These are phyloP conservation scores for Zelonia costaricensis DNA, from an alignment of 208 protist genomes.

Conservation along the genomic window DNA sequence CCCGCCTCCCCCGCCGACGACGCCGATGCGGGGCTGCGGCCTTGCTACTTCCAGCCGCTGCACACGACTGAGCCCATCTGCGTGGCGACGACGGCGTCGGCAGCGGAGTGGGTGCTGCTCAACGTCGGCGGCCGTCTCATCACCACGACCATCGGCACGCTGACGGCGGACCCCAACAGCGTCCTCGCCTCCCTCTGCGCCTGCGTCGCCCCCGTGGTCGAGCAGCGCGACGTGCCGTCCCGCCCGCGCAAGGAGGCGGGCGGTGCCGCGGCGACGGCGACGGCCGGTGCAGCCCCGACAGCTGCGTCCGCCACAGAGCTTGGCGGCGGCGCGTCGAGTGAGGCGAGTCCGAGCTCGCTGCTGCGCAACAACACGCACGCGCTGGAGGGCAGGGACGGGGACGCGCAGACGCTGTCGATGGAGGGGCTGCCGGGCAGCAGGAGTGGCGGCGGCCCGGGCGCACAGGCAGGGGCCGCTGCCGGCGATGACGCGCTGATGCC, in stretches of 20 bases:
- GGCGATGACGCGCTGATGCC: too few species aligned
- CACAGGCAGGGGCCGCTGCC: too few species aligned
- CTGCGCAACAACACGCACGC: conserved; percentile 2
- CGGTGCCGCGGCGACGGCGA: not conserved
- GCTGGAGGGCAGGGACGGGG: not conserved
- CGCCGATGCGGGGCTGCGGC: not conserved
- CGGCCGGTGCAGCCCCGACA: not conserved
- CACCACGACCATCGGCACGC: conserved; percentile 75
- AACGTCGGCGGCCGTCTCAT: conserved; percentile 80
- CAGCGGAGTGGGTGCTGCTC: conserved; percentile 69
- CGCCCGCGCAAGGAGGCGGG: not conserved
- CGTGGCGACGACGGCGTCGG: conserved; percentile 17
- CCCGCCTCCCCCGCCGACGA: not conserved
- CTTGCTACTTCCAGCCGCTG: conserved; percentile 13
- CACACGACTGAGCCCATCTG: conserved; percentile 23
- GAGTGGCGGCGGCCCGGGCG: too few species aligned
- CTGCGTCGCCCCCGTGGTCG: conserved; percentile 9
- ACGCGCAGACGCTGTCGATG: not conserved
- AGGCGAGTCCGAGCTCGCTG: too few species aligned
- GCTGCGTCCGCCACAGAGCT: not conserved
- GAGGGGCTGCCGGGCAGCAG: not conserved
- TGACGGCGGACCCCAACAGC: conserved; percentile 61
- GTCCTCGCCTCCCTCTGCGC: conserved; percentile 52
- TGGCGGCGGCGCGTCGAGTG: not conserved
- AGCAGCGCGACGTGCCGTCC: not conserved